Evolutionary conservation across 306 rosid species (phyloP).

Genomic region (Corylus heterophylla): DNA sequence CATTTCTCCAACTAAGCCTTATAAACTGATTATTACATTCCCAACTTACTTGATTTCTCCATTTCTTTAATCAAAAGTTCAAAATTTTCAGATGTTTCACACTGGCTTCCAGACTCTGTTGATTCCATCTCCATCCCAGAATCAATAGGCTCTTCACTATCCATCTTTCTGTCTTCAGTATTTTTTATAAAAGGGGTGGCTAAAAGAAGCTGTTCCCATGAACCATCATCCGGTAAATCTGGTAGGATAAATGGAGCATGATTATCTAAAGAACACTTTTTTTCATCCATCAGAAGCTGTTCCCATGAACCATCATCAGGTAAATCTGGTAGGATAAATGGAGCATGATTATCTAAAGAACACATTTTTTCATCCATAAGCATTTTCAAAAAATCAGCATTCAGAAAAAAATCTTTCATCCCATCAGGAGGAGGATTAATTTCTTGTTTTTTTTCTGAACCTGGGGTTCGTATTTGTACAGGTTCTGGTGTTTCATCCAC

Average conservation of each 20-base stretch:
- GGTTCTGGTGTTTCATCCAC: constrained; percentile 41
- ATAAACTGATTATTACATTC: constrained; percentile 23
- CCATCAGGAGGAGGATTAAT: constrained; percentile 47
- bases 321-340: constrained; percentile 61
- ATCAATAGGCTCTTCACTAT: constrained; percentile 31
- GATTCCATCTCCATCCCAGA: constrained; percentile 56
- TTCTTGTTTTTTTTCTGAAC: constrained; percentile 40
- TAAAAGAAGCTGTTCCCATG: constrained; percentile 74
- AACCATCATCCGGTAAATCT: constrained; percentile 59
- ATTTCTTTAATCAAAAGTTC: constrained; percentile 49
- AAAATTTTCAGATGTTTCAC: constrained; percentile 38
- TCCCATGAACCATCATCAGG: constrained; percentile 73
- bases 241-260: constrained; percentile 59
- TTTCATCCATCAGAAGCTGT: constrained; percentile 78
- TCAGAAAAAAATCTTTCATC: constrained; percentile 54
- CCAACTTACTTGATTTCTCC: constrained; percentile 44
- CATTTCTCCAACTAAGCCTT: constrained; percentile 34
- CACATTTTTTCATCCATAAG: constrained; percentile 71
- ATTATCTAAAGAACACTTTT: constrained; percentile 51
- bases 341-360: constrained; percentile 57
- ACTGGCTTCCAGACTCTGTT: constrained; percentile 17
- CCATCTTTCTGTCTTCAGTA: constrained; percentile 40
- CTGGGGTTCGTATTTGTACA: constrained; percentile 32
- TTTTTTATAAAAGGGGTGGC: constrained; percentile 47
- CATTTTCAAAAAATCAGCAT: constrained; percentile 73